Percentiles rank a stretch among this genome's conserved stretches.
phyloP scores from a whole-genome alignment of 768 basidiomycete genomes.

The Russula emetica region DNA sequence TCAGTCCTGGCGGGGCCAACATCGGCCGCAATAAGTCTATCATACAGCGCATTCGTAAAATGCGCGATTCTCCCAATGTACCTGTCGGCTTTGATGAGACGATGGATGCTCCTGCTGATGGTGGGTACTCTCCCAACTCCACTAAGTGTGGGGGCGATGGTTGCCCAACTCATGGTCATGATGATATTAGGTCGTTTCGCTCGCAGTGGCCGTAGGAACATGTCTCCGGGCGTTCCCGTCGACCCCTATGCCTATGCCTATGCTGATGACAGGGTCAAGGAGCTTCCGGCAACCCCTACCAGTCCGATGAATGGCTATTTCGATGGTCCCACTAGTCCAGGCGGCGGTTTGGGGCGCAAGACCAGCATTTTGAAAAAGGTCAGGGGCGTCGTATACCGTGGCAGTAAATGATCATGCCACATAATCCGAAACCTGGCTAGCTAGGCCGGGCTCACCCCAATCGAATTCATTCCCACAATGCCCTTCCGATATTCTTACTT shows the following conservation, averaged over 20 bases:
- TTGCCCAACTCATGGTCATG: conserved; percentile 66
- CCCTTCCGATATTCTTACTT: conserved; percentile 10
- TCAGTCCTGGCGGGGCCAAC: conserved; percentile 39
- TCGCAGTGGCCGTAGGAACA: conserved; percentile 40
- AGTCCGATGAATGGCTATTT: conserved; percentile 26
- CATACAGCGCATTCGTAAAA: conserved; percentile 84
- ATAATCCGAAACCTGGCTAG: not conserved
- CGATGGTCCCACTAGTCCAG: conserved; percentile 9
- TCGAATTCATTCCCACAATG: not conserved
- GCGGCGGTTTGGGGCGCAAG: conserved; percentile 25
- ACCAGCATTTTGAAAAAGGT: conserved; percentile 27
- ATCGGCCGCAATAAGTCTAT: conserved; percentile 76
- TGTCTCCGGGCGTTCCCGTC: conserved; percentile 32
- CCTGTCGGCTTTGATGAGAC: conserved; percentile 51
- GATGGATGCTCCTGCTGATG: conserved; percentile 37
- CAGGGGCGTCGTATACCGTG: conserved; percentile 24
- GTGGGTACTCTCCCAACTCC: conserved; percentile 42
- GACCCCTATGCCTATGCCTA: conserved; percentile 70
- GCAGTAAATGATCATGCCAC: conserved; percentile 19
- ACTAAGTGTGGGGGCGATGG: conserved; percentile 33
- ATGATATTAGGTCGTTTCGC: conserved; percentile 70
- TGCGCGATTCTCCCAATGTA: conserved; percentile 82
- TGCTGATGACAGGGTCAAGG: conserved; percentile 61
- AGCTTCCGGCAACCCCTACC: conserved; percentile 43
- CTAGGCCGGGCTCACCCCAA: not conserved